Base-by-base conservation (phyloP, 106 monocot species). In the Dioscorea alata region DNA sequence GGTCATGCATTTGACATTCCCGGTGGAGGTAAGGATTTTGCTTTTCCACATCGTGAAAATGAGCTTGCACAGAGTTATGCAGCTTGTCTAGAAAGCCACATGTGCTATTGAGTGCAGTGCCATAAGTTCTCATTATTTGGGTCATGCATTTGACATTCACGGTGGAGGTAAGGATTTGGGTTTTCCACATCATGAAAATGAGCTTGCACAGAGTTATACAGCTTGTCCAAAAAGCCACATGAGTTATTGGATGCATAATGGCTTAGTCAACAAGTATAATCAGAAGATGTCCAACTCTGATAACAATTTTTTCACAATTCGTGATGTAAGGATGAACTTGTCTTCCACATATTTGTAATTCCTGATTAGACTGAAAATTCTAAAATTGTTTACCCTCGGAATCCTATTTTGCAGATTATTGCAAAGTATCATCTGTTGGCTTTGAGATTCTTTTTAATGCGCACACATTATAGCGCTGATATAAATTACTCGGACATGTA, bases 241-340 rank as follows among this genome's bases (percentile, higher is more conserved):
- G 13, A 89, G 73, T 28, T 97, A 66, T 71, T 97, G 97, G 97
- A 97, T 97, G 92, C 97, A 97, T 62, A 97, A 97, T 79, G 97
- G 97, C 16, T 97, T 97, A 74, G 89, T 97, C 48, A 92, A 97
- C 75, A 80, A 68, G 73, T 86, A 92, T 52, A 85, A 92, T 64
- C 80, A 89, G 62, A 97, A 97, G 49, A 97, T 97, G 97, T 92
- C 97, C n/a, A 97, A 97, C 76, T 92, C 92, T 7, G 80, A 87
- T 31, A 75, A 92, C 50, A 97, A 97, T 58, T 97, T 97, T 60
- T 97, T 92, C 79, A 97, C 92, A 4, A 92, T 95, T 19, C 82
- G 91, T 64, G 91, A 95, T 77, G 94, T 95, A 79, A 80, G 86
- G 42, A 42, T 42, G 42, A 42, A 42, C 42, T 42, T 3, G 42